phyloP scores from a whole-genome alignment of 805 yeast species.

The Kodamaea lidongshanica region DNA sequence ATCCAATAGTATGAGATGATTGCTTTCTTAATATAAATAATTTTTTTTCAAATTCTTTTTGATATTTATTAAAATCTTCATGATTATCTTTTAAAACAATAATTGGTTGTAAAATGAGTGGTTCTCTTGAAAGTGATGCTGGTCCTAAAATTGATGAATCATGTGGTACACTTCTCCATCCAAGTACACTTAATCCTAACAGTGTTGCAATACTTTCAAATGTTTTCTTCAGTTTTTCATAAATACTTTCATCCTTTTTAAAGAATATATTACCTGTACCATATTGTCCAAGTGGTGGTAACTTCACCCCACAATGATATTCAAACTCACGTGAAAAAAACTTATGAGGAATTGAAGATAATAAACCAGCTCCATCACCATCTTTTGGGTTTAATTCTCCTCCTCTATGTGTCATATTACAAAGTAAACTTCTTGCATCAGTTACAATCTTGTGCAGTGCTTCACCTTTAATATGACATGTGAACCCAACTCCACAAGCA shows the following conservation, averaged over 20 bases:
- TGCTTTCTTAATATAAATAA: constrained; percentile 84
- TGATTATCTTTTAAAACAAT: constrained; percentile 53
- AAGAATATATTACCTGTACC: constrained; percentile 94
- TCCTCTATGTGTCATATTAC: constrained; percentile 99
- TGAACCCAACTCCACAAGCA: constrained; percentile 98
- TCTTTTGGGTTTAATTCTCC: constrained; percentile 97
- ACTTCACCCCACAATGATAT: constrained; percentile 54
- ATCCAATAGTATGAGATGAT: constrained; percentile 83
- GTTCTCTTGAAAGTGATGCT: constrained; percentile 90
- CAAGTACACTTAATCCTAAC: constrained; percentile 75
- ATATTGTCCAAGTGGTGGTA: constrained; percentile 81
- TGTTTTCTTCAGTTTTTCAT: constrained; percentile 63
- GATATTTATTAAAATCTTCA: constrained; percentile 51
- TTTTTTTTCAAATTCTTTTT: constrained; percentile 70
- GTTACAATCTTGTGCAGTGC: constrained; percentile 88
- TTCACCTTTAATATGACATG: constrained; percentile 86
- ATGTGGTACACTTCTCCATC: constrained; percentile 93
- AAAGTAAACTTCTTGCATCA: constrained; percentile 78
- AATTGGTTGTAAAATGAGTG: constrained; percentile 87
- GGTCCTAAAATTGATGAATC: constrained; percentile 94
- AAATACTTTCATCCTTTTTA: constrained; percentile 73
- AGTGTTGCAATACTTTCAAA: constrained; percentile 76
- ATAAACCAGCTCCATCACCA: constrained; percentile 98
- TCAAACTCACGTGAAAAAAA: constrained; percentile 81
- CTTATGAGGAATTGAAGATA: constrained; percentile 86